Base-by-base conservation (phyloP, 257 asterid genomes). In the Hygrophila difformis region DNA sequence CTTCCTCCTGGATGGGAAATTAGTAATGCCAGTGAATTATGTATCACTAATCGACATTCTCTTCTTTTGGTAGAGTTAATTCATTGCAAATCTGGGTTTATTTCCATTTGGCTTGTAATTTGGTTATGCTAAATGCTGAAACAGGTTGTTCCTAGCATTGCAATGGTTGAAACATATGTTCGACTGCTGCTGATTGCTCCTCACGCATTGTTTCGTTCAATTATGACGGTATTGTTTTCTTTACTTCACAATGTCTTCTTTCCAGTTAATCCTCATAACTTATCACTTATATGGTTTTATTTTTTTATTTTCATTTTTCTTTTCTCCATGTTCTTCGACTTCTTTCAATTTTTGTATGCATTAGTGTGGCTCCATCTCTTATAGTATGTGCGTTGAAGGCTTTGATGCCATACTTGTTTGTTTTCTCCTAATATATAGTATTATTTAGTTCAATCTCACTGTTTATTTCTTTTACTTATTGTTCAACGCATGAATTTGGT, bases 101-200 rank as follows among this genome's bases (percentile, higher is more conserved):
- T 8, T 38, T 7, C 23, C 4, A 38, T 21, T 40, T 49, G 40
- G 22, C 37, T 29, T 56, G 44, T 36, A 36, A 33, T 33, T 5
- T 4, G 8, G 37, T 51, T 47, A 18, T 60, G 57, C 10, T 55
- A 36, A 55, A 36, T 17, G 37, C 50, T 57, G 64, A 24, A 77
- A 70, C 88, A 89, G 98, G 94, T 72, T 47, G 82, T 89, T 16
- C 96, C 98, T 43, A 89, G 82, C 77, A 82, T 89, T 63, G 98
- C 96, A 21, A 71, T 85, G 98, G 94, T 85, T 51, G 98, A 89
- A 76, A 89, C 98, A 33, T 85, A 89, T 69, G 81, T 82, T 46
- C 73, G 98, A 72, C 56, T 89, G 76, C 68, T 89, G 67, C 86
- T 85, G 55, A 69, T 85, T 63, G 72, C 85, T 44, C 94, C 98